A percentile compares a stretch with the other conserved stretches of the same genome.
Conservation (phyloP, 2,329 filamentous ascomycete genomes). For the Paecilomyces sp. region DNA sequence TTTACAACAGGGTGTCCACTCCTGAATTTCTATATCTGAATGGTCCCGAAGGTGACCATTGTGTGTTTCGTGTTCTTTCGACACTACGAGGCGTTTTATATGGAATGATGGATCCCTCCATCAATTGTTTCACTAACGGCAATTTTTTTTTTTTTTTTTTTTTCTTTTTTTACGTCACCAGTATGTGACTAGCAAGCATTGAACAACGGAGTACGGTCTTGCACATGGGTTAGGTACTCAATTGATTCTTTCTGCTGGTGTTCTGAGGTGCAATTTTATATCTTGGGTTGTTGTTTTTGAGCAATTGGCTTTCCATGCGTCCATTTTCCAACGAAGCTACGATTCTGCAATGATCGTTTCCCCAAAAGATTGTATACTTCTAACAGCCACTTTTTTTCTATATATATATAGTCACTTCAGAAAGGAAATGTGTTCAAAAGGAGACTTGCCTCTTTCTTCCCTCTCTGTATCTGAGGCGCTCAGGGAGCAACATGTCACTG, state of each 20-base stretch:
- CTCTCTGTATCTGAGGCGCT: not conserved
- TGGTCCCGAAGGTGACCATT: not conserved
- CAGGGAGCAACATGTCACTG: not conserved
- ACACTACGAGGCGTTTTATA: not conserved
- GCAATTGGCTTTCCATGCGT: not conserved
- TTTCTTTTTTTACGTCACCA: not conserved
- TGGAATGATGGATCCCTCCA: not conserved
- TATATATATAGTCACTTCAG: not conserved
- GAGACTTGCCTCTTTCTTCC: not conserved
- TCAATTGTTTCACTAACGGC: not conserved
- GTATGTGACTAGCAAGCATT: not conserved
- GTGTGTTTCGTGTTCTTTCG: not conserved
- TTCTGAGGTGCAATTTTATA: not conserved
- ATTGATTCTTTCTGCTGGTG: not conserved
- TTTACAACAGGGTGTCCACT: too few species aligned
- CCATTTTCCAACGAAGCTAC: not conserved
- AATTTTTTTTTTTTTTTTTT: not conserved
- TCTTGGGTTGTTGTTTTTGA: not conserved
- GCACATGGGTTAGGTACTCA: not conserved
- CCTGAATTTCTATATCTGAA: too few species aligned
- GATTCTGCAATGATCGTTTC: not conserved
- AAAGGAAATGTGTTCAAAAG: not conserved
- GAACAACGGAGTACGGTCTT: not conserved
- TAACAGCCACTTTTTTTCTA: not conserved
- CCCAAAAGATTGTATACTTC: not conserved